phyloP scores from a whole-genome alignment of 2,329 filamentous ascomycete genomes.

The Fusarium metavorans region DNA sequence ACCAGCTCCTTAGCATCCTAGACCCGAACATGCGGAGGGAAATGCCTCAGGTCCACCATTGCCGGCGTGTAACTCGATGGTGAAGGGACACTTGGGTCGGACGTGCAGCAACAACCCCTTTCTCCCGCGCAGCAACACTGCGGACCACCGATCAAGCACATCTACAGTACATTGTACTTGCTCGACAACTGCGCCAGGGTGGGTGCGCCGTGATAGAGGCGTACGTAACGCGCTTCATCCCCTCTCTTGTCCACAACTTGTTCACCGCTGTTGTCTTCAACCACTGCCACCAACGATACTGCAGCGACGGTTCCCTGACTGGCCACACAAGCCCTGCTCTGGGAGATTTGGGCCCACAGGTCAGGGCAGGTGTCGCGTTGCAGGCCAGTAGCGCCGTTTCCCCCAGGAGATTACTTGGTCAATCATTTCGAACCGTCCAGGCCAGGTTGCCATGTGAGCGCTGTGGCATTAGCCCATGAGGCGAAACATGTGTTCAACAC shows the following conservation, averaged over 20 bases:
- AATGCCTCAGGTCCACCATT: slow-evolving; percentile 50
- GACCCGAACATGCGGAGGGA: slow-evolving; percentile 45
- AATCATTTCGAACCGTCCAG: slow-evolving; percentile 29
- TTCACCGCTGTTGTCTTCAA: slow-evolving; percentile 43
- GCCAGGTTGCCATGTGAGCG: slow-evolving; percentile 41
- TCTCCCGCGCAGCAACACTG: slow-evolving; percentile 31
- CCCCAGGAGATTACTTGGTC: slow-evolving; percentile 44
- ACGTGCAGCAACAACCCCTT: slow-evolving; percentile 36
- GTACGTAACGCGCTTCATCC: slow-evolving; percentile 32
- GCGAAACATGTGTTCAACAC: slow-evolving; percentile 30
- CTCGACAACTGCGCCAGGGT: slow-evolving; percentile 36
- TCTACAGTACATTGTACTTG: slow-evolving; percentile 21
- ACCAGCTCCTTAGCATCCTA: slow-evolving; percentile 1
- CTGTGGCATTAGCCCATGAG: slow-evolving; percentile 22
- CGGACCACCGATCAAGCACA: slow-evolving; percentile 26
- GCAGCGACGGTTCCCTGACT: slow-evolving; percentile 21
- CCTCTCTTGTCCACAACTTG: slow-evolving; percentile 23
- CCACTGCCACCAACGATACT: slow-evolving; percentile 30
- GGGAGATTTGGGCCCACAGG: slow-evolving; percentile 42
- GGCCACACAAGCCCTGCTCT: slow-evolving; percentile 35
- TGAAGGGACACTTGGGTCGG: slow-evolving; percentile 15
- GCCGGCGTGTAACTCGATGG: slow-evolving; percentile 27
- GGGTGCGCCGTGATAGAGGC: slow-evolving; percentile 29
- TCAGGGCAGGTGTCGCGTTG: slow-evolving; percentile 31
- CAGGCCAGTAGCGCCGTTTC: slow-evolving; percentile 39